These are phyloP conservation scores for Pythium rishiriense DNA, from an alignment of 352 stramenopile species.

Conservation along the genomic window DNA sequence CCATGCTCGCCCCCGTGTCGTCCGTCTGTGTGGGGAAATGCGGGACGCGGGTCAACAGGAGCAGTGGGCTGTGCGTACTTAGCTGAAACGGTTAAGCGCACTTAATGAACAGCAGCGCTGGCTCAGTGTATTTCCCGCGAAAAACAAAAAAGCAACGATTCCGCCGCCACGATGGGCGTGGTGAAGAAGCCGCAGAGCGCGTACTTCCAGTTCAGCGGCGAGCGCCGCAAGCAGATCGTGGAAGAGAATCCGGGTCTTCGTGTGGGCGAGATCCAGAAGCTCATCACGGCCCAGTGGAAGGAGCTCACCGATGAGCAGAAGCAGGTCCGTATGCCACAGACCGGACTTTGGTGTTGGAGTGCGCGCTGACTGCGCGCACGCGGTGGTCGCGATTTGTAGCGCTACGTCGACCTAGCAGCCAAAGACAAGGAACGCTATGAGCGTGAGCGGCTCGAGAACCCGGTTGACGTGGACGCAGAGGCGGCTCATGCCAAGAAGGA, in stretches of 20 bases:
- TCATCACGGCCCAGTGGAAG: conserved; percentile 91
- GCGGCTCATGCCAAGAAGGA: conserved; percentile 38
- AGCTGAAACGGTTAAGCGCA: not conserved
- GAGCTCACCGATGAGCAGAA: conserved; percentile 83
- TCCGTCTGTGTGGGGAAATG: too few species aligned
- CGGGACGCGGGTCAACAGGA: not conserved
- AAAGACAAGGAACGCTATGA: conserved; percentile 89
- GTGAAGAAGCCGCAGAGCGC: conserved; percentile 88
- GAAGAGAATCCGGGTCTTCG: conserved; percentile 56
- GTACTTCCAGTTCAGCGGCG: conserved; percentile 86
- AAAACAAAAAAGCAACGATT: conserved; percentile 13
- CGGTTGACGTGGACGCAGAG: conserved; percentile 53
- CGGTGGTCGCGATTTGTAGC: conserved; percentile 21
- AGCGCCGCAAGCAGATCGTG: conserved; percentile 65
- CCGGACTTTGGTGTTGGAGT: not conserved
- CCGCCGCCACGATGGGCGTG: conserved; percentile 37
- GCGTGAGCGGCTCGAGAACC: conserved; percentile 71
- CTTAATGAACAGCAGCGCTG: too few species aligned
- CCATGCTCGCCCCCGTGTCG: too few species aligned
- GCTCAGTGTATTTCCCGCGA: conserved; percentile 24
- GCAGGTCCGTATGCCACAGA: conserved; percentile 37
- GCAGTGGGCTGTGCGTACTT: conserved; percentile 13
- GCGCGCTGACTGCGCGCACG: not conserved
- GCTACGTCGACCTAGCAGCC: conserved; percentile 80
- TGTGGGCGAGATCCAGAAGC: conserved; percentile 86